Evolutionary conservation across 2,329 filamentous ascomycete genomes (phyloP).

Genomic region (Ophiostoma sp.): DNA sequence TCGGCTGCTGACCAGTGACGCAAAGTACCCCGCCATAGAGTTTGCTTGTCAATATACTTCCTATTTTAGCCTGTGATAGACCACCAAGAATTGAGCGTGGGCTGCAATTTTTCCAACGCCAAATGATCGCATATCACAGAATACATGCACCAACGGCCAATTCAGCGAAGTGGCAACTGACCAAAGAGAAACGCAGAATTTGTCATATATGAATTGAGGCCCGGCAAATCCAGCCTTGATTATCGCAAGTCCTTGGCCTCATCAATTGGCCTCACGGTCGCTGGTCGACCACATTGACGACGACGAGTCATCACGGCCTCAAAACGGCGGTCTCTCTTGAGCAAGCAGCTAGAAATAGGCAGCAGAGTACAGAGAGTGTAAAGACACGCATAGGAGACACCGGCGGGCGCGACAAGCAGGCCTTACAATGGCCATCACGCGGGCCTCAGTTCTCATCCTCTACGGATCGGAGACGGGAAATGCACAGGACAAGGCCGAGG

Average conservation of each 20-base stretch:
- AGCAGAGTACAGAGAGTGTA: not conserved
- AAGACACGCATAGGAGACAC: not conserved
- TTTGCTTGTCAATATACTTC: slow-evolving; percentile 20
- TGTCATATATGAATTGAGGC: not conserved
- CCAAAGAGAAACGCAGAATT: not conserved
- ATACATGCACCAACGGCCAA: not conserved
- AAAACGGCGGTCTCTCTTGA: not conserved
- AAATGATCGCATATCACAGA: slow-evolving; percentile 1
- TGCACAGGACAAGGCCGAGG: slow-evolving; percentile 82
- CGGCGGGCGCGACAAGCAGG: not conserved
- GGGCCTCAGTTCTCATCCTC: slow-evolving; percentile 55
- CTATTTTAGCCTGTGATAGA: slow-evolving; percentile 15
- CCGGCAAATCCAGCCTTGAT: not conserved
- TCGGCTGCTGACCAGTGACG: slow-evolving; percentile 22
- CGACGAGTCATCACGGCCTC: not conserved
- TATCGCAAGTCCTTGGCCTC: not conserved
- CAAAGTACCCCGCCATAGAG: slow-evolving; percentile 26
- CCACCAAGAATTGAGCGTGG: not conserved
- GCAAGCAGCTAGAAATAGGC: not conserved
- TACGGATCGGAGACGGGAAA: slow-evolving; percentile 97
- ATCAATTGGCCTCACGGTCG: not conserved
- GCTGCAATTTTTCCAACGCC: slow-evolving; percentile 20
- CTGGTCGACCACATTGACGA: not conserved
- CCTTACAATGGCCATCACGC: slow-evolving; percentile 6
- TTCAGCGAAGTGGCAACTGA: not conserved